Evolutionary conservation across 2,329 filamentous ascomycete species (phyloP), one percentile per base, ranked within the genome.

Genomic region (Fusarium graminum): DNA sequence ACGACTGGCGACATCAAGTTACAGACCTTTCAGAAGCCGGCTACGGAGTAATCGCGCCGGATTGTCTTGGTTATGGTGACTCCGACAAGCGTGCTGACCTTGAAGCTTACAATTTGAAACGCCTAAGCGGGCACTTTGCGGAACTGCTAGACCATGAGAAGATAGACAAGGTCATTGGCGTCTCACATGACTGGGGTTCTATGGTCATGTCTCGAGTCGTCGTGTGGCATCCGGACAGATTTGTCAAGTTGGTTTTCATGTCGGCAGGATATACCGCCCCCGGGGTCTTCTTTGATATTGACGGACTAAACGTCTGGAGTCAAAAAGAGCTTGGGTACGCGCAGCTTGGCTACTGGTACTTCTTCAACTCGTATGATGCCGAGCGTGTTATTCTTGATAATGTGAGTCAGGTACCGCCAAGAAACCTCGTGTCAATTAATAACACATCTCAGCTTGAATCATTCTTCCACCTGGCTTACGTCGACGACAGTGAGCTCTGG

Each of bases 51-150:
- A 45, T 71, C 10, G 66, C 52, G 4, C 63, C 63, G 1, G 69
- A 71, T 19, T 54, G 67, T 26, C 68, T 71, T 6, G 69, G 69
- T 12, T 71, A 65, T n/a, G 69, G 69, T 4, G 60, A 62, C 10
- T 66, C 53, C 13, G 66, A 71, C 19, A 69, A 52, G 38, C 53
- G 52, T 4, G 4, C 32, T 3, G 63, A 68, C 3, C 17, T 67
- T 1, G 57, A 61, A 4, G 52, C 47, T 6, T 71, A 71, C 26
- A 56, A 55, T 4, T 4, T 65, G 4, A 65, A 69, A 25, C 41
- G 25, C 1, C 43, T 70, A 2, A 52, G 51, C 4, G 30, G 40
- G 1, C 63, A 71, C 26, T 57, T 68, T 4, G 34, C 14, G 16
- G 68, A 71, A 14, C 29, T 70, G 1, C 36, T 71, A 1, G 55